phyloP scores from a whole-genome alignment of 805 yeast species.

The Saturnispora sanitii region DNA sequence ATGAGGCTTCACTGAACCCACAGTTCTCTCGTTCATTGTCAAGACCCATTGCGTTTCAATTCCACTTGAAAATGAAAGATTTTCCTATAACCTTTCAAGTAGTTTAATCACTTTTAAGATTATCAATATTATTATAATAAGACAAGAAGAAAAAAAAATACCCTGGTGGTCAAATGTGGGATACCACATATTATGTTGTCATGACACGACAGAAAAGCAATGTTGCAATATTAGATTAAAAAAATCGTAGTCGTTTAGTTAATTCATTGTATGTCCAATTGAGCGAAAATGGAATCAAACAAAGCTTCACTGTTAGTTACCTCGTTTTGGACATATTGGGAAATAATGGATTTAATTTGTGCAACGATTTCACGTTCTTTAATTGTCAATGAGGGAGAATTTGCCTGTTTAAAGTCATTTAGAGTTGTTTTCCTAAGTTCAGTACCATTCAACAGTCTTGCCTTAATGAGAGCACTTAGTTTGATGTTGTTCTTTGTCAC shows the following conservation, averaged over 20 bases:
- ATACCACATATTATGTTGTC: not conserved
- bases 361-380: not conserved
- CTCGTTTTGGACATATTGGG: not conserved
- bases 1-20: conserved; percentile 7
- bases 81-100: too few species aligned
- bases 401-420: not conserved
- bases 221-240: too few species aligned
- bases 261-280: not conserved
- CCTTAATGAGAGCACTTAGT: conserved; percentile 43
- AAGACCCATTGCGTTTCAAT: not conserved
- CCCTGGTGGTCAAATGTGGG: not conserved
- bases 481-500: conserved; percentile 39
- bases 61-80: not conserved
- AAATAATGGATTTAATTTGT: not conserved
- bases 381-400: not conserved
- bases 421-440: conserved; percentile 1
- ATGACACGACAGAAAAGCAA: too few species aligned
- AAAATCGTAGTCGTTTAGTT: too few species aligned
- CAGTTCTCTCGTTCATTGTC: conserved; percentile 2
- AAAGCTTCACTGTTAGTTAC: not conserved
- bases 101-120: too few species aligned
- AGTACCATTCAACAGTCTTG: conserved; percentile 32
- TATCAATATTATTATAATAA: too few species aligned
- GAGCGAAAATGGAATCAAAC: not conserved
- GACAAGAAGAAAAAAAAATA: not conserved